A percentile compares a stretch with the other conserved stretches of the same genome.
Conservation (phyloP, 2,329 filamentous ascomycete species). For the Cadophora sp. region DNA sequence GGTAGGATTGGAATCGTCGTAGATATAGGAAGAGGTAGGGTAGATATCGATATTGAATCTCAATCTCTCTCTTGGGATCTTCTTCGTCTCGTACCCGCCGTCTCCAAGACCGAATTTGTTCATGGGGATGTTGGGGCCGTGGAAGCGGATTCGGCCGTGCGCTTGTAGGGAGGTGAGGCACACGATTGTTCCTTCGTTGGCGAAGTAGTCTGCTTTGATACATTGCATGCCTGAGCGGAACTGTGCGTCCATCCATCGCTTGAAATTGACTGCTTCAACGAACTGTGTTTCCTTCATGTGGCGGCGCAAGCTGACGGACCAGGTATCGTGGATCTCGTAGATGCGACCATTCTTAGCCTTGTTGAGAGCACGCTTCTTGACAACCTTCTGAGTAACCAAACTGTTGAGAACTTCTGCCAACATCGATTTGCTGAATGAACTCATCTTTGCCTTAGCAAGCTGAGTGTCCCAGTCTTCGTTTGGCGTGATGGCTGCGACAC, state of each 20-base stretch:
- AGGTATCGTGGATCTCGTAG: constrained; percentile 67
- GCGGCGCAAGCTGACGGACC: constrained; percentile 63
- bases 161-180: constrained; percentile 71
- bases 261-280: constrained; percentile 64
- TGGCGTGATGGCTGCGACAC: constrained; percentile 62
- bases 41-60: constrained; percentile 67
- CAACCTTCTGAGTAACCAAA: constrained; percentile 39
- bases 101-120: constrained; percentile 76
- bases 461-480: constrained; percentile 56
- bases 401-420: constrained; percentile 35
- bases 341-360: constrained; percentile 63
- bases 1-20: constrained; percentile 57
- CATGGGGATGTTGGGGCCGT: constrained; percentile 60
- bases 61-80: constrained; percentile 69
- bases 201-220: constrained; percentile 59
- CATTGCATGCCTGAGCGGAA: constrained; percentile 44
- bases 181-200: constrained; percentile 70
- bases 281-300: constrained; percentile 61
- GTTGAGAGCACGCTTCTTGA: constrained; percentile 67
- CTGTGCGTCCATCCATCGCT: constrained; percentile 62
- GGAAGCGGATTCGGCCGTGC: constrained; percentile 60
- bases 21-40: constrained; percentile 65
- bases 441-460: constrained; percentile 57
- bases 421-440: constrained; percentile 27
- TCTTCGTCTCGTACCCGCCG: constrained; percentile 73